Evolutionary conservation across 2,329 filamentous ascomycete species (phyloP), one percentile per base, ranked within the genome.

Genomic region (Colletotrichum zoysiae): DNA sequence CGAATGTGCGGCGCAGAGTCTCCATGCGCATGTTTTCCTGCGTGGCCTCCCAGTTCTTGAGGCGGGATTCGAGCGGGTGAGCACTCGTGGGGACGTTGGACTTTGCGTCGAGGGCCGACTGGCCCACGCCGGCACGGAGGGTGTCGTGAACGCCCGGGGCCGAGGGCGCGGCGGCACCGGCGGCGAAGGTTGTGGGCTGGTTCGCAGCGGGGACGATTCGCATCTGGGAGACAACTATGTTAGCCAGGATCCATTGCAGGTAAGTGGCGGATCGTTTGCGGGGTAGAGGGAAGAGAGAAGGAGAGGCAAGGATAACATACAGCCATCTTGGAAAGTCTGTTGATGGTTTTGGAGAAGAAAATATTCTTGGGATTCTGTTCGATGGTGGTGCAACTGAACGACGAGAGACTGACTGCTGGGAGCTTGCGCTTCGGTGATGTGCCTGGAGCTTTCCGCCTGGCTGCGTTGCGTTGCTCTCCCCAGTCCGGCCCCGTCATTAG

Each of bases 81-180:
- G 92, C 84, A 55, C 82, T 84, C 58, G 78, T 75, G 76, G 79
- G 64, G 72, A 82, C 78, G 69, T 84, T 78, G 64, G 84, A 81
- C 65, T 84, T 80, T 70, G 87, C 82, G 76, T 82, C 80, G 75
- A 89, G 82, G 61, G 88, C 80, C 57, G 85, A 85, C n/a, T 90
- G 91, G 76, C 90, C 90, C 75, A 97, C 88, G 83, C 95, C 95
- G 74, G 91, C 87, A 79, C 96, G 95, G 77, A 99, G 92, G 23
- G 93, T 95, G 86, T 98, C 96, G 87, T 97, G 95, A 75, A 98
- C 87, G 76, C 95, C 95, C 0, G 95, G 95, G 20, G 95, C 95
- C 1, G 95, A 98, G 76, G 96, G 96, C 5, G 96, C 96, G 67
- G 89, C 90, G 77, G 88, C 87, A 76, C 87, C 84, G 85, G 93